Evolutionary conservation across 352 stramenopile species (phyloP).

Genomic region (Phytophthora tentaculata): DNA sequence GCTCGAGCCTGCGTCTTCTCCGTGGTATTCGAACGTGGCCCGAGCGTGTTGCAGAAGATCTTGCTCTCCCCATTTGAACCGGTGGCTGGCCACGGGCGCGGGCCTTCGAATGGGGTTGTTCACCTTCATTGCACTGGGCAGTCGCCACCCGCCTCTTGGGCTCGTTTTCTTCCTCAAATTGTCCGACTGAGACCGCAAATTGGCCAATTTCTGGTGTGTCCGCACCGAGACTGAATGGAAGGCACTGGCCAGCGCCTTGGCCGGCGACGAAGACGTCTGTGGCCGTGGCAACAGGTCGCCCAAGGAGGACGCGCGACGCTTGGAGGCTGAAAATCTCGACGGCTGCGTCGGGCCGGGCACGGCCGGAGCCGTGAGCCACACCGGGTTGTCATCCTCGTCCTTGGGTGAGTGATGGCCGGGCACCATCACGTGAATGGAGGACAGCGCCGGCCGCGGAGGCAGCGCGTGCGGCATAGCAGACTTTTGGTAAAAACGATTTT

Average conservation of each 20-base stretch:
- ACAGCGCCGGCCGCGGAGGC: conserved; percentile 21
- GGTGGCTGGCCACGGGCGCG: conserved; percentile 8
- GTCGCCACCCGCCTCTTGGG: conserved; percentile 30
- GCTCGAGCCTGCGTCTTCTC: conserved; percentile 70
- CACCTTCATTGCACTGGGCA: conserved; percentile 35
- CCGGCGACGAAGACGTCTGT: conserved; percentile 32
- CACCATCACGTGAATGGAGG: conserved; percentile 17
- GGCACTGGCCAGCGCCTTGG: conserved; percentile 46
- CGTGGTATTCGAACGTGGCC: conserved; percentile 56
- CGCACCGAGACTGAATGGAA: conserved; percentile 49
- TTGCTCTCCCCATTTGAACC: conserved; percentile 40
- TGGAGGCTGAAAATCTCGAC: conserved; percentile 33
- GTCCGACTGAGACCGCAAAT: conserved; percentile 51
- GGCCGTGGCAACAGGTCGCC: conserved; percentile 50
- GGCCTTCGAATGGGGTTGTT: conserved; percentile 33
- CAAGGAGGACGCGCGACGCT: conserved; percentile 62
- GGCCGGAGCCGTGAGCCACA: conserved; percentile 22
- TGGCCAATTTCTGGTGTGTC: conserved; percentile 47
- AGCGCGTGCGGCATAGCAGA: conserved; percentile 22
- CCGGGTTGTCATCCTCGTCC: conserved; percentile 14
- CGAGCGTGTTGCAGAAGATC: conserved; percentile 52
- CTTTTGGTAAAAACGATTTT: too few species aligned
- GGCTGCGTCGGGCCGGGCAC: conserved; percentile 7
- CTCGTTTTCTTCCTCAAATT: conserved; percentile 43
- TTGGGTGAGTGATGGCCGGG: conserved; percentile 5